These are phyloP conservation scores for Waltergamsia citrina DNA, from an alignment of 2,329 filamentous ascomycete genomes.

Conservation along the genomic window DNA sequence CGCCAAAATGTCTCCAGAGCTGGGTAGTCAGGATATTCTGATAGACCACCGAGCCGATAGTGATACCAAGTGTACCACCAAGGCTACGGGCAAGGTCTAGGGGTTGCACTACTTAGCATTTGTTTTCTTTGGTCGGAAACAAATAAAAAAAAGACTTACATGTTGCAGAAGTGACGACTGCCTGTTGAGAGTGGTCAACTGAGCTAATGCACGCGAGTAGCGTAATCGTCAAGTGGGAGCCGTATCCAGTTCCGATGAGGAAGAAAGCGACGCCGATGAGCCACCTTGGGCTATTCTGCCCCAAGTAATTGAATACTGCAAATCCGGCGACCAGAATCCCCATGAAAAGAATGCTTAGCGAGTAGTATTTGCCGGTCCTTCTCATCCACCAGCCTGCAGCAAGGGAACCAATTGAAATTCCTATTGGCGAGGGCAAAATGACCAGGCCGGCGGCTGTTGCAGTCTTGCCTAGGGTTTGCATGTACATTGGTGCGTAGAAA, in stretches of 20 bases:
- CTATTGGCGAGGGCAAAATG: conserved; percentile 58
- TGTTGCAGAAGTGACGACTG: conserved; percentile 64
- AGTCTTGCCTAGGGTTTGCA: conserved; percentile 59
- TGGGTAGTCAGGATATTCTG: conserved; percentile 58
- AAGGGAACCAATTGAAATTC: conserved; percentile 57
- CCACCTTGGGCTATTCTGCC: conserved; percentile 27
- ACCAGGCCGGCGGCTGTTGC: conserved; percentile 57
- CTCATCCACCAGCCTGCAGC: conserved; percentile 62
- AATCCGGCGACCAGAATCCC: conserved; percentile 31
- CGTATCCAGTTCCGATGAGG: conserved; percentile 57
- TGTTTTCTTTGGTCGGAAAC: background rate
- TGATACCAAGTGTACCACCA: conserved; percentile 24
- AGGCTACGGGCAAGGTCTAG: no score
- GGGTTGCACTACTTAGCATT: no score
- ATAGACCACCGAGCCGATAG: conserved; percentile 57
- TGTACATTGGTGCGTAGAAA: conserved; percentile 69
- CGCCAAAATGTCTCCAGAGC: conserved; percentile 54
- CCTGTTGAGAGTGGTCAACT: conserved; percentile 66
- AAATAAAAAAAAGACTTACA: conserved; percentile 26
- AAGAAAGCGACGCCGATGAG: conserved; percentile 44
- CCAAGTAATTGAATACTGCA: conserved; percentile 23
- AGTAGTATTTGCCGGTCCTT: conserved; percentile 58
- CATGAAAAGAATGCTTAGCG: conserved; percentile 35
- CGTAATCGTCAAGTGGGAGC: conserved; percentile 65
- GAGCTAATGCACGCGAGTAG: conserved; percentile 66